phyloP scores from a whole-genome alignment of 371 early-diverging fungal species.

The Rhizopus arrhizus region DNA sequence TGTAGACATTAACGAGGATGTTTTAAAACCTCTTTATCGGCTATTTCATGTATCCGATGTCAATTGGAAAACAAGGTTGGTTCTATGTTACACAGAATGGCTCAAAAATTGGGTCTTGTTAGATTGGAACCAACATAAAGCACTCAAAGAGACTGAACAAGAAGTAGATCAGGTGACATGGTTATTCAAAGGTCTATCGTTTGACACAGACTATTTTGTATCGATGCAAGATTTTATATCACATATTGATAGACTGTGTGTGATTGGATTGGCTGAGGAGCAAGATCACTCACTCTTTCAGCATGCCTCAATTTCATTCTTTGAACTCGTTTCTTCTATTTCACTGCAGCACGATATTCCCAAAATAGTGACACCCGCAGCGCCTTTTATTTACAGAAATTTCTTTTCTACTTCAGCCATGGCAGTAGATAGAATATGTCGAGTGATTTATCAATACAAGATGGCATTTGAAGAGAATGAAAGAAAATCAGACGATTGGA shows the following conservation, averaged over 20 bases:
- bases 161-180: constrained; percentile 40
- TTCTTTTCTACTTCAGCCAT: constrained; percentile 57
- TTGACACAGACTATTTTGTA: constrained; percentile 52
- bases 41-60: constrained; percentile 47
- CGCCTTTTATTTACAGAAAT: constrained; percentile 51
- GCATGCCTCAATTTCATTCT: constrained; percentile 59
- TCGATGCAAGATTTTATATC: constrained; percentile 51
- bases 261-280: constrained; percentile 47
- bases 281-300: constrained; percentile 52
- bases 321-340: constrained; percentile 55
- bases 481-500: constrained; percentile 28
- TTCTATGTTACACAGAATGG: constrained; percentile 50
- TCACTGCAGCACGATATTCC: constrained; percentile 50
- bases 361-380: constrained; percentile 56
- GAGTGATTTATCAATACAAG: constrained; percentile 54
- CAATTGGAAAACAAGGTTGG: constrained; percentile 55
- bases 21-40: constrained; percentile 49
- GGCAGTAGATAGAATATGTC: constrained; percentile 60
- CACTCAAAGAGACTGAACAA: constrained; percentile 16
- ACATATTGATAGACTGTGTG: constrained; percentile 51
- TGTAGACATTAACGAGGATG: constrained; percentile 34
- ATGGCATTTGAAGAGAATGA: constrained; percentile 48
- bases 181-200: constrained; percentile 50
- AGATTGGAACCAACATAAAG: constrained; percentile 52
- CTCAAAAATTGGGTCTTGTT: constrained; percentile 54